phyloP scores from a whole-genome alignment of 2,329 filamentous ascomycete genomes.

The Neonectria ditissima region DNA sequence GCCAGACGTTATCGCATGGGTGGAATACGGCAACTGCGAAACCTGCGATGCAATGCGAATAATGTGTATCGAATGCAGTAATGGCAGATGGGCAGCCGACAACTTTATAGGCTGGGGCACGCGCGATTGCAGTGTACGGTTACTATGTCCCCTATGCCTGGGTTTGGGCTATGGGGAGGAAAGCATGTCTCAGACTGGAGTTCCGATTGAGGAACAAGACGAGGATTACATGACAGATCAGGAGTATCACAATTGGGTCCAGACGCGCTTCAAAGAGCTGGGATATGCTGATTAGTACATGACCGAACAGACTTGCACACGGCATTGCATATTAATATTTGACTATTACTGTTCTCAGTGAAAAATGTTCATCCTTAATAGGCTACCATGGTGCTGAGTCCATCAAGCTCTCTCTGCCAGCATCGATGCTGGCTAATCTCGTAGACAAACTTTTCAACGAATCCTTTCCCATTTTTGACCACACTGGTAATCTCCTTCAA shows the following conservation, averaged over 20 bases:
- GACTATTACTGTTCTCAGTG: too few species aligned
- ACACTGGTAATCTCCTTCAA: conserved; percentile 73
- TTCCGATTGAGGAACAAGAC: too few species aligned
- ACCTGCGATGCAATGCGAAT: not conserved
- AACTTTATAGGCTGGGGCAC: not conserved
- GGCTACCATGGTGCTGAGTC: conserved; percentile 73
- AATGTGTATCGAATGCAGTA: conserved; percentile 7
- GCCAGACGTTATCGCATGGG: conserved; percentile 13
- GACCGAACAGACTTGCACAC: too few species aligned
- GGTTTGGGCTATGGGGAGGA: not conserved
- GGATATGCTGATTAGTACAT: too few species aligned
- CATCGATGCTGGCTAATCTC: conserved; percentile 79
- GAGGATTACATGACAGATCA: too few species aligned
- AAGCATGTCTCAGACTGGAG: too few species aligned
- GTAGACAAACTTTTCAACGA: conserved; percentile 77
- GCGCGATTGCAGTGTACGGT: not conserved
- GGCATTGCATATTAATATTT: not conserved
- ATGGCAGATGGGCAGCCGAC: not conserved
- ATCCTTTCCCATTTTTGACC: conserved; percentile 74
- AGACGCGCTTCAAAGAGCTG: not conserved
- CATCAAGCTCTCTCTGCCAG: conserved; percentile 79
- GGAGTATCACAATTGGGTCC: too few species aligned
- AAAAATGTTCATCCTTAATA: conserved; percentile 68
- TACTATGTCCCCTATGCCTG: conserved; percentile 6
- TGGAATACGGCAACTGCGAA: not conserved